These are phyloP conservation scores for Colletotrichum aenigma DNA, from an alignment of 2,329 filamentous ascomycete genomes.

Conservation along the genomic window DNA sequence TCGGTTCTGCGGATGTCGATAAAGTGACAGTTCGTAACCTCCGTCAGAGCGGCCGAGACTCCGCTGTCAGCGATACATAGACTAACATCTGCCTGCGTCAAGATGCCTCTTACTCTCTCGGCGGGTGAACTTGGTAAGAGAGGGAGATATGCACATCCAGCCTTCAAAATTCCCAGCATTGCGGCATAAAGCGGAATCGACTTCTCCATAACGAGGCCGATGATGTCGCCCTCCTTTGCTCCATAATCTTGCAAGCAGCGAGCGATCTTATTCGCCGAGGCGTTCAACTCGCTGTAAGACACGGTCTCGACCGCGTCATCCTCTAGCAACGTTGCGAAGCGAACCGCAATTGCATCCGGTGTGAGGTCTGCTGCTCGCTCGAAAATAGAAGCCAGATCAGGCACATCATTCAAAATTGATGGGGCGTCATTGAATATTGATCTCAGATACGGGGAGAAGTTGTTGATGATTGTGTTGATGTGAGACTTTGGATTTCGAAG, in stretches of 20 bases:
- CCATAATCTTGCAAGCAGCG: constrained; percentile 53
- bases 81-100: constrained; percentile 61
- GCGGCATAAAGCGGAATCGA: constrained; percentile 73
- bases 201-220: constrained; percentile 82
- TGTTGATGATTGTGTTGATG: constrained; percentile 22
- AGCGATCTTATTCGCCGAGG: constrained; percentile 59
- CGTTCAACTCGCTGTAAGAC: constrained; percentile 70
- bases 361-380: constrained; percentile 52
- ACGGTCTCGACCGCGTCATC: constrained; percentile 44
- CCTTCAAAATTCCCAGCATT: constrained; percentile 76
- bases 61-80: constrained; percentile 46
- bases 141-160: constrained; percentile 81
- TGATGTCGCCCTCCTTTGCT: constrained; percentile 56
- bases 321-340: constrained; percentile 61
- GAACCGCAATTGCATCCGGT: constrained; percentile 65
- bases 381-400: constrained; percentile 57
- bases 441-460: constrained; percentile 36
- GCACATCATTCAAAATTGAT: constrained; percentile 32
- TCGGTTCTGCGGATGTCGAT: constrained; percentile 37
- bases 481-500: constrained; percentile 5
- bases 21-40: constrained; percentile 22
- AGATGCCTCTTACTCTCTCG: constrained; percentile 63
- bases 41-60: constrained; percentile 21
- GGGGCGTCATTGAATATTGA: constrained; percentile 55
- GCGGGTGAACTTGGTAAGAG: constrained; percentile 73